Base-by-base conservation (phyloP, 805 yeast species). In the Candida sonorensis region DNA sequence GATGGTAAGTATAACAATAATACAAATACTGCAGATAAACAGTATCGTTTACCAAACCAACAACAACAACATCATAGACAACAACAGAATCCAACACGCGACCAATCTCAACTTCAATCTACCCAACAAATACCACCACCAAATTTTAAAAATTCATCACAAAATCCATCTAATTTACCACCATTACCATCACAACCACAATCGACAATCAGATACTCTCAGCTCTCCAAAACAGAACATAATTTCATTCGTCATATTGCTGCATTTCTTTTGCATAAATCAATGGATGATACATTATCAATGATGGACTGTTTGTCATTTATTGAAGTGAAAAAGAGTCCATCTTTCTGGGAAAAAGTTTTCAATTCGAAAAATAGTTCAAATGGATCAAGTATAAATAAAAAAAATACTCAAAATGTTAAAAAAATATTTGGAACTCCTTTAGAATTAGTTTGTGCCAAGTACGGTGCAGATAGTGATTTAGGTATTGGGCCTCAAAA, bases 401-500 rank as follows among this genome's bases (percentile, higher is more conserved):
- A 35, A 18, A 38, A 37, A 12, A 23, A 31, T 13, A 9, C 23
- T 10, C 30, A 31, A 28, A 41, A 31, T 10, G 18, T 29, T 18
- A 25, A 27, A 4, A 67, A 67, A 25, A 94, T 88, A 0, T 90
- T 90, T 61, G 95, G 95, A 1, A 68, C 76, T 6, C 78, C 92
- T 10, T 62, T 92, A 36, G 81, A 75, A 24, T 71, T 69, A 3
- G 64, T 92, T 23, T 77, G 86, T 2, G 66, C 62, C 4, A 73
- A 71, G 42, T 75, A 64, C 45, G 97, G 97, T 4, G 80, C 81
- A 14, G 94, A 86, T 27, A 79, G 94, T 2, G 84, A 81, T 29
- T 64, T 81, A 17, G 95, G 94, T 3, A 81, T 81, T 29, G 95
- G 95, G 0, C 87, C 95, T 0, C 64, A 77, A 1, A 77, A 77